These are phyloP conservation scores for Exutisphaerella laricina DNA, from an alignment of 2,329 filamentous ascomycete genomes.

Conservation along the genomic window DNA sequence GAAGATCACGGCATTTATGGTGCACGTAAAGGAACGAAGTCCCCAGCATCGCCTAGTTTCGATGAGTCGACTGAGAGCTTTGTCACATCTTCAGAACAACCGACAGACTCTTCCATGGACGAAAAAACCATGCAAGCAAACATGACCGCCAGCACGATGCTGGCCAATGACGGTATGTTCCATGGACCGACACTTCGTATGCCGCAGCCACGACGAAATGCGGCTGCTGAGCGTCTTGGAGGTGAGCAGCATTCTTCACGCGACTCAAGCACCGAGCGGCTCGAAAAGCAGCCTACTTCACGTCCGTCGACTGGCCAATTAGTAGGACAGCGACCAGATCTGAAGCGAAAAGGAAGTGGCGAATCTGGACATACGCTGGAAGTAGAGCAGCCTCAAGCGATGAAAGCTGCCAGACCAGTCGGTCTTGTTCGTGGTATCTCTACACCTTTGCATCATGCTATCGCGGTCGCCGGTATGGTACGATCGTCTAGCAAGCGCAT, in stretches of 20 bases:
- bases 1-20: constrained; percentile 37
- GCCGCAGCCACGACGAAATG: constrained; percentile 19
- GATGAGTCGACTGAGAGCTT: constrained; percentile 69
- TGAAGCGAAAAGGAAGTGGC: constrained; percentile 12
- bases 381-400: constrained; percentile 4
- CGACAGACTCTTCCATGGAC: constrained; percentile 18
- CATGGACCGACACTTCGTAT: constrained; percentile 62
- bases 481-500: constrained; percentile 69
- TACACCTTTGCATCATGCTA: constrained; percentile 18
- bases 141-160: constrained; percentile 81
- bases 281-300: constrained; percentile 27
- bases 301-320: constrained; percentile 25
- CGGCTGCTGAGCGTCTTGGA: constrained; percentile 25
- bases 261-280: constrained; percentile 25
- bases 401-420: constrained; percentile 11
- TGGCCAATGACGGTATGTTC: constrained; percentile 83
- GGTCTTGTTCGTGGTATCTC: constrained; percentile 20
- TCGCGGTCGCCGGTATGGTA: constrained; percentile 19
- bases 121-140: constrained; percentile 17
- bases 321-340: constrained; percentile 4
- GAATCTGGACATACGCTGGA: constrained; percentile 16
- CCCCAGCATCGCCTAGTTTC: constrained; percentile 46
- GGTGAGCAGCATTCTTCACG: constrained; percentile 36
- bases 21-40: constrained; percentile 46
- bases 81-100: constrained; percentile 34